Evolutionary conservation across 2,329 filamentous ascomycete genomes (phyloP).

Genomic region (Colletotrichum melonis): DNA sequence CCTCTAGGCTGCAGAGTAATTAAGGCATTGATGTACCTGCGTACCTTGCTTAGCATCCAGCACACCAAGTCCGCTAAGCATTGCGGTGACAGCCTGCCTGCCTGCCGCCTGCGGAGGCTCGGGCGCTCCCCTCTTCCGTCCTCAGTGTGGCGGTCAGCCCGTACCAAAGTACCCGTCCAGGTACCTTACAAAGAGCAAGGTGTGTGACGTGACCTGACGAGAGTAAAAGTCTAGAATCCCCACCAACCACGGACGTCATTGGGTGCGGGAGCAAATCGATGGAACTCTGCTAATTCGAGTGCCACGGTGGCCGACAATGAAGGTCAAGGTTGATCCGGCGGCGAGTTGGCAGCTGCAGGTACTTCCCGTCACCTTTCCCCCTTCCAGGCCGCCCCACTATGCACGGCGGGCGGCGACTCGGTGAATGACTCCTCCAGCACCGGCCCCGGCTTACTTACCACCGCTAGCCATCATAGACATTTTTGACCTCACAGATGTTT

Average conservation of each 20-base stretch:
- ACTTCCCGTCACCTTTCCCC: neutral
- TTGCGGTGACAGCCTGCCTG: neutral
- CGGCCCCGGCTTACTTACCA: neutral
- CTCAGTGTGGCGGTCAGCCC: slow-evolving; percentile 19
- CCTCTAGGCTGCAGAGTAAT: slow-evolving; percentile 29
- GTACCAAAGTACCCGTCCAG: neutral
- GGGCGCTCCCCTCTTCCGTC: slow-evolving; percentile 10
- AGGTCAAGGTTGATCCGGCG: neutral
- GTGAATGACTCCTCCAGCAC: slow-evolving; percentile 27
- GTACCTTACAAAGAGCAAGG: neutral
- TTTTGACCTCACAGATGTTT: slow-evolving; percentile 1
- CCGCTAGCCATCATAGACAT: slow-evolving; percentile 11
- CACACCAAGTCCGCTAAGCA: neutral
- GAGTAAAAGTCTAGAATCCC: slow-evolving; percentile 4
- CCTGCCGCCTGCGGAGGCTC: slow-evolving; percentile 9
- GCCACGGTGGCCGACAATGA: neutral
- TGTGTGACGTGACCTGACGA: neutral
- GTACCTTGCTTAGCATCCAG: neutral
- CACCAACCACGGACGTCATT: slow-evolving; percentile 22
- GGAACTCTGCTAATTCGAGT: neutral
- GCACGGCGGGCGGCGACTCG: slow-evolving; percentile 4
- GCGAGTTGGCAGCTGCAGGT: slow-evolving; percentile 4
- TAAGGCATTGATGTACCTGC: slow-evolving; percentile 11
- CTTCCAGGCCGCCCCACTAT: neutral
- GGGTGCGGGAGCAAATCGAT: neutral